Percentiles rank a stretch among this genome's conserved stretches.
These are phyloP conservation scores for Macadamia tetraphylla DNA, from an alignment of 164 flowering plant species.

Conservation along the genomic window DNA sequence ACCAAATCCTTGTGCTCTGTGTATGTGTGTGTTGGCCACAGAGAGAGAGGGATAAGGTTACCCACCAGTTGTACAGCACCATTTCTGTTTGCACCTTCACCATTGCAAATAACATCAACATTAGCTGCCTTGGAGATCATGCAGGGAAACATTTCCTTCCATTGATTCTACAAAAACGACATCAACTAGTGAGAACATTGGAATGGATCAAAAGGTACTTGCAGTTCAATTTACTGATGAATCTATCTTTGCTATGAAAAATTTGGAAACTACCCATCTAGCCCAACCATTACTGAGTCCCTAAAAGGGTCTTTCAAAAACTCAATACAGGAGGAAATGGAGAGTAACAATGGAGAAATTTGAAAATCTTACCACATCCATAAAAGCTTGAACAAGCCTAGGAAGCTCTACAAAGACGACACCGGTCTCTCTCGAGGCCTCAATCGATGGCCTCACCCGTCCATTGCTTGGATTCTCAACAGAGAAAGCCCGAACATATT, in stretches of 20 bases:
- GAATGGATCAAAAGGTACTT: neutral
- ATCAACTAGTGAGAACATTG: neutral
- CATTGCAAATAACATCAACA: conserved; percentile 64
- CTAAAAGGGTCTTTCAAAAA: no score
- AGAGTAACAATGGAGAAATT: no score
- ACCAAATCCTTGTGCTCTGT: no score
- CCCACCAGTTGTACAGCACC: conserved; percentile 86
- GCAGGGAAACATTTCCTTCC: conserved; percentile 95
- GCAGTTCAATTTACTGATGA: neutral
- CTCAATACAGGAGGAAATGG: no score
- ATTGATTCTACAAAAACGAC: conserved; percentile 54
- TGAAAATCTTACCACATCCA: conserved; percentile 65
- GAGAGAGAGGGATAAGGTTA: neutral
- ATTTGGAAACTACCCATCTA: no score
- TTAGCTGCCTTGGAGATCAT: conserved; percentile 89
- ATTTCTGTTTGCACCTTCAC: conserved; percentile 61
- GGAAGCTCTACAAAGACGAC: conserved; percentile 75
- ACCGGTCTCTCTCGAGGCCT: conserved; percentile 86
- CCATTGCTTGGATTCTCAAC: conserved; percentile 24
- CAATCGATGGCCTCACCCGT: conserved; percentile 52
- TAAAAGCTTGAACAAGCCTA: conserved; percentile 65
- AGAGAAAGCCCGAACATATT: conserved; percentile 59
- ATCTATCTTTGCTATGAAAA: no score
- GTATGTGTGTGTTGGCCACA: no score
- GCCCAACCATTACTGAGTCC: no score